A percentile compares a stretch with the other conserved stretches of the same genome.
Evolutionary conservation across 345 rosid species (phyloP).

Genomic region (Sonneratia caseolaris): DNA sequence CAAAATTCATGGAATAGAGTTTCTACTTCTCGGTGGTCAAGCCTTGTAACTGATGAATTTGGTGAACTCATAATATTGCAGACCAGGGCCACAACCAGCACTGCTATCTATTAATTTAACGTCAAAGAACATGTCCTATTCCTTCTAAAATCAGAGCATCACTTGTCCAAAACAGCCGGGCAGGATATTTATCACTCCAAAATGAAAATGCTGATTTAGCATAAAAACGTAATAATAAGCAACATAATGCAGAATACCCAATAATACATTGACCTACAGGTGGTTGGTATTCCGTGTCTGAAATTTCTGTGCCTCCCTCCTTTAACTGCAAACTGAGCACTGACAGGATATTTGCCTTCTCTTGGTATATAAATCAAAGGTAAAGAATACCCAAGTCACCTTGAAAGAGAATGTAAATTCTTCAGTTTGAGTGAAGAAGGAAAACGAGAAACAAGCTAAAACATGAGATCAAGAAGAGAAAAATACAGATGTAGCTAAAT

Average conservation of each 20-base stretch:
- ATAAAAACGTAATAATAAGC: constrained; percentile 19
- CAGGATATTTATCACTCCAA: not conserved
- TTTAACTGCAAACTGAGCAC: constrained; percentile 88
- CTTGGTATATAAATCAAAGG: constrained; percentile 75
- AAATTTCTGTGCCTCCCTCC: constrained; percentile 40
- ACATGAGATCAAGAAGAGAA: too few relatives aligned
- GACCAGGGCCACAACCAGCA: not conserved
- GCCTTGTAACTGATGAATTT: constrained; percentile 28
- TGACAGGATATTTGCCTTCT: constrained; percentile 78
- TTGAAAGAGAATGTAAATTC: constrained; percentile 12
- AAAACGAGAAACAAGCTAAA: too few relatives aligned
- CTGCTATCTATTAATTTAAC: too few relatives aligned
- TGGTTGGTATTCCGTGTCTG: too few relatives aligned
- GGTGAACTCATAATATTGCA: too few relatives aligned
- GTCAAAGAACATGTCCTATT: too few relatives aligned
- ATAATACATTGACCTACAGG: too few relatives aligned
- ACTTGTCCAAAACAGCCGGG: too few relatives aligned
- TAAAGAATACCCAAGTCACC: constrained; percentile 47
- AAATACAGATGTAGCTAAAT: too few relatives aligned
- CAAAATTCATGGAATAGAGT: constrained; percentile 95
- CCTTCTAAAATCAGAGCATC: too few relatives aligned
- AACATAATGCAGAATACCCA: too few relatives aligned
- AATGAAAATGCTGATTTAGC: constrained; percentile 4
- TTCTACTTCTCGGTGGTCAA: constrained; percentile 82
- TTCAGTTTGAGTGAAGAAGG: constrained; percentile 11